phyloP scores from a whole-genome alignment of 306 rosid genomes.

The Lupinus albus region DNA sequence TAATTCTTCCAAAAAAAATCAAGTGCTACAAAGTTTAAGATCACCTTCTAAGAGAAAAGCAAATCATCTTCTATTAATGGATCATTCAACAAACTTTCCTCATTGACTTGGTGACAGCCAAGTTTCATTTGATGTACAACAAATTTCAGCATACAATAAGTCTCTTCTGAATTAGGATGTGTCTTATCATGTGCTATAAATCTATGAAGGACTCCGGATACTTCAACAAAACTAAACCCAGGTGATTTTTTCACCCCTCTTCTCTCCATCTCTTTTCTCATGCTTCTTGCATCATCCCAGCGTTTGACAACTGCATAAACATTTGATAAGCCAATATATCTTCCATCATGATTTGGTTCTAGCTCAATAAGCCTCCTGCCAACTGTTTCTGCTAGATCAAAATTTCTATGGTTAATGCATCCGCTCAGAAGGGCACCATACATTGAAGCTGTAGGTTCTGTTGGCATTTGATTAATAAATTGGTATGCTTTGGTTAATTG shows the following conservation, averaged over 20 bases:
- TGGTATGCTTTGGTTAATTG: constrained; percentile 59
- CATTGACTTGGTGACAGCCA: constrained; percentile 44
- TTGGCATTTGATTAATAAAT: constrained; percentile 66
- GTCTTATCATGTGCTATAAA: constrained; percentile 77
- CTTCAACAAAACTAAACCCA: constrained; percentile 72
- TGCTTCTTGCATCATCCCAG: constrained; percentile 73
- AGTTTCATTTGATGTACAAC: constrained; percentile 62
- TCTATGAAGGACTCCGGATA: constrained; percentile 61
- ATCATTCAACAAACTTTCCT: constrained; percentile 42
- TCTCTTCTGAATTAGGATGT: constrained; percentile 58
- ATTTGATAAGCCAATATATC: constrained; percentile 75
- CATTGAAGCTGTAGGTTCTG: constrained; percentile 71
- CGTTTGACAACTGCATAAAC: constrained; percentile 62
- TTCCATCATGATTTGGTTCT: constrained; percentile 79
- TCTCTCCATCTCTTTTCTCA: constrained; percentile 71
- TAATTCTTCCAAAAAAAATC: constrained; percentile 26
- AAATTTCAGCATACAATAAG: constrained; percentile 59
- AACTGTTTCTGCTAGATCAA: constrained; percentile 63
- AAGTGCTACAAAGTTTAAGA: constrained; percentile 28
- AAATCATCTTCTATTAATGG: constrained; percentile 39
- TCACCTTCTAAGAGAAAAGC: constrained; percentile 33
- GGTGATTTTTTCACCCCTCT: constrained; percentile 79
- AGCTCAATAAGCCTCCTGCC: constrained; percentile 78
- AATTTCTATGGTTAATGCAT: constrained; percentile 66
- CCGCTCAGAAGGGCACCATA: constrained; percentile 75